Base-by-base conservation (phyloP, 2,329 filamentous ascomycete species). In the Alternaria novae-zelandiae region DNA sequence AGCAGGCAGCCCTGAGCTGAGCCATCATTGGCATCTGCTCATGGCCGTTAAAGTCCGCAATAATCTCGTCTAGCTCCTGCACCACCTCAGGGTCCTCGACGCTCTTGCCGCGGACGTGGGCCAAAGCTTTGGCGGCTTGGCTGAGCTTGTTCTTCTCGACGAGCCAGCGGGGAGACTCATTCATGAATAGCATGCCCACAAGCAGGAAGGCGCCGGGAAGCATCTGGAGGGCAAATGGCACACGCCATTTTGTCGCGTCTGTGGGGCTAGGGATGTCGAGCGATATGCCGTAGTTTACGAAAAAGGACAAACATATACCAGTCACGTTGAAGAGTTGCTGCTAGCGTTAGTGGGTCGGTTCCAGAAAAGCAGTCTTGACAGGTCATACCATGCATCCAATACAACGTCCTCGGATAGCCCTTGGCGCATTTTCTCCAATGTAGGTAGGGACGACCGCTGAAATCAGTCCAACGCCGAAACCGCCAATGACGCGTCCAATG, bases 151-250 rank as follows among this genome's bases (percentile, higher is more conserved):
- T 82, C 76, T 86, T 83, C 68, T 84, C 83, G n/a, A 85, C 82
- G n/a, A 86, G 79, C 84, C 84, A 87, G 17, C 85, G 82, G 1
- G 85, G 84, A 3, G 81, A 84, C 62, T 86, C 85, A 57, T 84
- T 85, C 49, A 85, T 79, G 73, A 86, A 86, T 47, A 85, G 69
- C 13, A 86, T 80, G 1, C 84, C 84, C 4, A 80, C 68, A 10
- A 87, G 70, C 55, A 87, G 82, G n/a, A 86, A 67, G 0, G 79
- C 80, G 15, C 84, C 85, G 0, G 85, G 85, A 2, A 87, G 78
- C 58, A 86, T 83, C 71, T 87, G 85, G 10, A 87, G 76, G 2
- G 82, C 84, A 21, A 87, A 84, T 0, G 85, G 85, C 5, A 86
- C 77, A 8, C 84, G 81, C 85, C 85, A 87, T 73, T 86, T 85